Evolutionary conservation across 768 basidiomycete genomes (phyloP), one percentile per base, ranked within the genome.

Genomic region (Panaeolus papilionaceus): DNA sequence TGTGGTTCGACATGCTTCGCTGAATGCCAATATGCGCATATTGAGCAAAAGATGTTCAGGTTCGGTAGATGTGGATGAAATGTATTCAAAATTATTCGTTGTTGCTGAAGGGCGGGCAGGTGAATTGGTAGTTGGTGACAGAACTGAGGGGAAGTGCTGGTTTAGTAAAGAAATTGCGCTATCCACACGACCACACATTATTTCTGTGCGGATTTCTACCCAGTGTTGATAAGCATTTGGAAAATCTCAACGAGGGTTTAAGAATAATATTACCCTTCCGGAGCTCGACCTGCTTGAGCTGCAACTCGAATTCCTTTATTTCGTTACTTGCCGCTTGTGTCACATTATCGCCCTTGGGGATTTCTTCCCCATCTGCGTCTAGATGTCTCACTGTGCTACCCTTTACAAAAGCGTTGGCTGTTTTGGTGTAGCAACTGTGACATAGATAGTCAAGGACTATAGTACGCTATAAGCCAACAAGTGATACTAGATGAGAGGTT

Each of bases 11-110:
- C 94, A 89, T 23, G 90, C 86, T 77, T 98, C 96, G 73, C 93
- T 89, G 80, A 98, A 98, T 1, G 88, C 87, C 47, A 92, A 89
- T 61, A 98, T 93, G 62, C 91, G 91, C 44, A 98, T 88, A 75
- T 98, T 96, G 68, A 98, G 85, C 18, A 83, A 81, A 64, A 97
- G 83, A 72, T 95, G 93, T 1, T 82, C 77, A n/a, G 95, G 91
- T 61, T 91, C 84, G 33, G 89, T 83, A 6, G 94, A 91, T 1
- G 87, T 90, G 3, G 88, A 79, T 28, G 86, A 80, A 23, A 86
- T 76, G 69, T 88, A 91, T 66, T 84, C 78, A 49, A 85, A 77
- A 40, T 75, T 75, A 28, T 71, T 80, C 44, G 71, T 78, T 4
- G 28, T 14, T 68, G 72, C 80, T 2, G 73, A 68, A 58, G 72